A percentile compares a stretch with the other conserved stretches of the same genome.
These are phyloP conservation scores for Porphyrellus sp. DNA, from an alignment of 1,284 basidiomycete genomes.

Conservation along the genomic window DNA sequence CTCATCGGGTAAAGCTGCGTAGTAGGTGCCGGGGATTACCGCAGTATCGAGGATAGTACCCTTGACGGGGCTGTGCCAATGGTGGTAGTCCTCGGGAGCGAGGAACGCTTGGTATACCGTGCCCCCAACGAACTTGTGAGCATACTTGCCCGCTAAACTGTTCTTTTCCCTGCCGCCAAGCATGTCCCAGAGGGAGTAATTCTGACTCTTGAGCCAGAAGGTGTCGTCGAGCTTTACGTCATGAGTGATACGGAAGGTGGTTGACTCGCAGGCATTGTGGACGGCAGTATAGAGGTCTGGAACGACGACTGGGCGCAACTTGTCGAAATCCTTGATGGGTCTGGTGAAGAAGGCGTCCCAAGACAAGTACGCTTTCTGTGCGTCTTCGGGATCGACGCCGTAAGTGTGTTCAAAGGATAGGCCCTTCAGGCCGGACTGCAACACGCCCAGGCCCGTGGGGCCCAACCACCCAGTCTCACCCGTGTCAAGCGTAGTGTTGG, in stretches of 20 bases:
- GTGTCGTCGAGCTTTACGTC: constrained; percentile 37
- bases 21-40: constrained; percentile 51
- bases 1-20: constrained; percentile 30
- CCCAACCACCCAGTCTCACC: neutral
- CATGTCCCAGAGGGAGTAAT: constrained; percentile 42
- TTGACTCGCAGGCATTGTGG: constrained; percentile 48
- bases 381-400: neutral
- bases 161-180: constrained; percentile 18
- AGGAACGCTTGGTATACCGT: constrained; percentile 57
- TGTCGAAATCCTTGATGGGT: neutral
- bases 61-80: constrained; percentile 52
- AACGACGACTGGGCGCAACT: neutral
- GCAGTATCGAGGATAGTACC: constrained; percentile 44
- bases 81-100: constrained; percentile 48
- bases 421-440: neutral
- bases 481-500: neutral
- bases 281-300: constrained; percentile 16
- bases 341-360: constrained; percentile 1
- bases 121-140: constrained; percentile 36
- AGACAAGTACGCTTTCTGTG: neutral
- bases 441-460: neutral
- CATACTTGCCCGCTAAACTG: neutral
- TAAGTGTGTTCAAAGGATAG: neutral
- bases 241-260: constrained; percentile 36
- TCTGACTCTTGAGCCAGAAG: constrained; percentile 49